phyloP scores from a whole-genome alignment of 257 asterid genomes.

The Hygrophila difformis region DNA sequence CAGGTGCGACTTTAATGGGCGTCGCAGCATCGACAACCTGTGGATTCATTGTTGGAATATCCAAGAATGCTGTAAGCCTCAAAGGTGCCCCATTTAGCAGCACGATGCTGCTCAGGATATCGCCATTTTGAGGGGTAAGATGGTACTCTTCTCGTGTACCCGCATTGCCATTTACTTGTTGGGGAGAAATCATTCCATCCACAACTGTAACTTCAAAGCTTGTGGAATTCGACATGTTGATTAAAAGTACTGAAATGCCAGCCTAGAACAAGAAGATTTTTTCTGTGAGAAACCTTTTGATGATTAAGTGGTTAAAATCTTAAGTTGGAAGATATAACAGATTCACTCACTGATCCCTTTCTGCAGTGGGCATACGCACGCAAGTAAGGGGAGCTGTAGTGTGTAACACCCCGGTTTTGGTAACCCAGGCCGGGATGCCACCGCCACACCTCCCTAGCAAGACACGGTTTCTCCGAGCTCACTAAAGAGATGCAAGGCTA shows the following conservation, averaged over 20 bases:
- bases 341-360: conserved; percentile 36
- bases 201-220: conserved; percentile 30
- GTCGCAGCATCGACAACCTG: conserved; percentile 25
- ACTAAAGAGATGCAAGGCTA: too few species aligned
- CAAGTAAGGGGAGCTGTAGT: conserved; percentile 45
- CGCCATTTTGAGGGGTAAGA: conserved; percentile 58
- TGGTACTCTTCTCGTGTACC: conserved; percentile 64
- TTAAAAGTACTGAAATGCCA: conserved; percentile 44
- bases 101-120: conserved; percentile 56
- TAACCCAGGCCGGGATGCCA: too few species aligned
- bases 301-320: not conserved
- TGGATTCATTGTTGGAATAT: conserved; percentile 55
- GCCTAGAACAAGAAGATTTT: too few species aligned
- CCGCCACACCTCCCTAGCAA: too few species aligned
- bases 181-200: conserved; percentile 24
- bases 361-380: conserved; percentile 75
- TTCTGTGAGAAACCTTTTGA: not conserved
- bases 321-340: too few species aligned
- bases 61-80: conserved; percentile 44
- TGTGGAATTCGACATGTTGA: conserved; percentile 74
- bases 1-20: conserved; percentile 41
- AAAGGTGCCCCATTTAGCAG: conserved; percentile 55
- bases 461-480: too few species aligned
- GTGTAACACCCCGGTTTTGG: too few species aligned
- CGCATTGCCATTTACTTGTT: not conserved